Evolutionary conservation across 169 alveolate genomes (phyloP).

Genomic region (Eimeria sp.): DNA sequence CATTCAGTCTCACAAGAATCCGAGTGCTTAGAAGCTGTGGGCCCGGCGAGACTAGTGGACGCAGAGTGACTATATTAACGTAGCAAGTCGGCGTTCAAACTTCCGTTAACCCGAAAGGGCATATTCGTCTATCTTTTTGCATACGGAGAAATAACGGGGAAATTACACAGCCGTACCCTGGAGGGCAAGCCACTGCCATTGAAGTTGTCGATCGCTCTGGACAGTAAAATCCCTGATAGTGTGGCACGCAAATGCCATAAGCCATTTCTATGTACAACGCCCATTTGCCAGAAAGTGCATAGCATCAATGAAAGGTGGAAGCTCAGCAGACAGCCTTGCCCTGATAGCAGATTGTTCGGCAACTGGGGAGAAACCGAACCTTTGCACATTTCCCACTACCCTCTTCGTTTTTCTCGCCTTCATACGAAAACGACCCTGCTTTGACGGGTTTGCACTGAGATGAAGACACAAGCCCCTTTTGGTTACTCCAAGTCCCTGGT

Average conservation of each 20-base stretch:
- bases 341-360: not conserved
- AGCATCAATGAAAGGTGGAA: not conserved
- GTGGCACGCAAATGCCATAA: not conserved
- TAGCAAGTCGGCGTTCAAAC: no score
- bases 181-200: conserved; percentile 75
- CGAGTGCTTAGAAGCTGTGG: not conserved
- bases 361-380: conserved; percentile 24
- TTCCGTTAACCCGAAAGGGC: no score
- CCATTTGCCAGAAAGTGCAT: not conserved
- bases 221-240: conserved; percentile 57
- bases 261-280: not conserved
- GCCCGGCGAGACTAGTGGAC: not conserved
- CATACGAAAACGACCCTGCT: conserved; percentile 67
- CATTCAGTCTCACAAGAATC: not conserved
- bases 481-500: conserved; percentile 54
- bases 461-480: conserved; percentile 34
- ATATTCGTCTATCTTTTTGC: not conserved
- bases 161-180: conserved; percentile 16
- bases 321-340: not conserved
- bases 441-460: conserved; percentile 55
- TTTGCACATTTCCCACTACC: conserved; percentile 71
- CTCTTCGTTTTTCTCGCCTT: conserved; percentile 15
- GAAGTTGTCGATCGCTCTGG: conserved; percentile 70
- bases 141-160: not conserved
- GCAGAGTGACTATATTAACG: not conserved